Percentiles rank a stretch among this genome's conserved stretches.
Conservation (phyloP, 2,329 filamentous ascomycete species). For the Verticillium nonalfalfae region DNA sequence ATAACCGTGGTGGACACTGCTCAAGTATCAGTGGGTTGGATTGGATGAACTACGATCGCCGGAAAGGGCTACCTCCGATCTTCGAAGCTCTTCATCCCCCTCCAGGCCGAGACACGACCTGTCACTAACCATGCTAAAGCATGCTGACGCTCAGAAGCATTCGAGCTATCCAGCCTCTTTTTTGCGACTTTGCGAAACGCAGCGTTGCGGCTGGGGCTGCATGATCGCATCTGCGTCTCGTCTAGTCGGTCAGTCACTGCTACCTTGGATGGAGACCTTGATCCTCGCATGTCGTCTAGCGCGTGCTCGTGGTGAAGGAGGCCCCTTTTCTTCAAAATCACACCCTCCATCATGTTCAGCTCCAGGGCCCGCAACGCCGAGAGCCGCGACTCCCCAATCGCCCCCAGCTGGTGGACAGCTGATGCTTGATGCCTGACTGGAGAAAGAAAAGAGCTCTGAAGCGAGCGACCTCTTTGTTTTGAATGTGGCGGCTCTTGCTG, state of each 20-base stretch:
- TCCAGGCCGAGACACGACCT: not conserved
- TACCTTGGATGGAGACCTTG: not conserved
- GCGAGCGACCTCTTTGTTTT: not conserved
- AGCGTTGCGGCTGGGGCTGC: not conserved
- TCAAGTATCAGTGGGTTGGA: not conserved
- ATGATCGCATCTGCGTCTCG: not conserved
- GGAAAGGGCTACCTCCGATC: not conserved
- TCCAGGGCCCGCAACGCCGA: not conserved
- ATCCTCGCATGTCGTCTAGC: not conserved
- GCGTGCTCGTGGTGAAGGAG: not conserved
- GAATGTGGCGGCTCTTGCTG: too few species aligned
- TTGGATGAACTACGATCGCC: not conserved
- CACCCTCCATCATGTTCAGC: not conserved
- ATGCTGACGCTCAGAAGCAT: not conserved
- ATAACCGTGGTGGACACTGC: not conserved
- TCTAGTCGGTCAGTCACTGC: not conserved
- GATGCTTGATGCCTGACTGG: not conserved
- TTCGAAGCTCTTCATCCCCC: not conserved
- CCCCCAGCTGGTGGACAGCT: not conserved
- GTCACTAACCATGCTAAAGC: not conserved
- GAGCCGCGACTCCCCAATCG: not conserved
- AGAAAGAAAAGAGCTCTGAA: not conserved
- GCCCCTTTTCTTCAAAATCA: not conserved
- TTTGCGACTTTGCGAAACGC: not conserved
- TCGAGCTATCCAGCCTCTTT: not conserved